Percentiles rank a stretch among this genome's conserved stretches.
Conservation (phyloP, 1,284 basidiomycete genomes). For the Fomes fomentarius region DNA sequence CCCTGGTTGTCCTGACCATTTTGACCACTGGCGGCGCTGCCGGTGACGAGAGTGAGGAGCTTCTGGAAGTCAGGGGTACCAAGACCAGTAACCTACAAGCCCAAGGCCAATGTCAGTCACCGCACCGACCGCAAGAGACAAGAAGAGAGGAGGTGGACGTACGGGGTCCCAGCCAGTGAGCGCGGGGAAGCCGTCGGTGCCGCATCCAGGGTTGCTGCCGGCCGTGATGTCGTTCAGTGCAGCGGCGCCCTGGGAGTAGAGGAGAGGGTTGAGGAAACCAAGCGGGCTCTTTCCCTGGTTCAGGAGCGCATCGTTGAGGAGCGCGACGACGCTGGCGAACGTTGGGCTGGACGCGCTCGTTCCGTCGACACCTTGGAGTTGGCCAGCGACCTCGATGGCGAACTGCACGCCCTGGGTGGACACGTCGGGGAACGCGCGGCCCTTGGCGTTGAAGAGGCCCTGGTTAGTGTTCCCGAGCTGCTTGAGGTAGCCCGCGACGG, state of each 20-base stretch:
- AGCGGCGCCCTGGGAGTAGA: conserved; percentile 42
- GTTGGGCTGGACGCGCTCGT: conserved; percentile 43
- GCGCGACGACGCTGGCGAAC: conserved; percentile 57
- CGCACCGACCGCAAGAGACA: neutral
- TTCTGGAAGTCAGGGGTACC: conserved; percentile 65
- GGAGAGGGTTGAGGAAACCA: conserved; percentile 64
- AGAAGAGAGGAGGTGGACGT: neutral
- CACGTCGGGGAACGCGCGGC: conserved; percentile 14
- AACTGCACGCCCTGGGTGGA: conserved; percentile 42
- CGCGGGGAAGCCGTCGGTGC: conserved; percentile 40
- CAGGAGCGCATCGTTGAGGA: conserved; percentile 63
- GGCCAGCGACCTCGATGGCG: conserved; percentile 55
- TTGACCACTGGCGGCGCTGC: conserved; percentile 2
- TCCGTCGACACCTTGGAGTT: conserved; percentile 52
- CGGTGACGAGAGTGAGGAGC: conserved; percentile 38
- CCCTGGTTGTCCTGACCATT: neutral
- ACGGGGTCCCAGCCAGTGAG: conserved; percentile 41
- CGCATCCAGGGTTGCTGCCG: conserved; percentile 34
- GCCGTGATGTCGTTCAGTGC: conserved; percentile 31
- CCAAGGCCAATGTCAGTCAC: neutral
- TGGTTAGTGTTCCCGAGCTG: conserved; percentile 22
- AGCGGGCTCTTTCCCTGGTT: conserved; percentile 50
- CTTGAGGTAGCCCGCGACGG: conserved; percentile 20
- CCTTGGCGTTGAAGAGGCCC: conserved; percentile 59
- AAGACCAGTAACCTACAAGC: conserved; percentile 55